Evolutionary conservation across 2,329 filamentous ascomycete species (phyloP), one percentile per base, ranked within the genome.

Genomic region (Neofusicoccum sp.): DNA sequence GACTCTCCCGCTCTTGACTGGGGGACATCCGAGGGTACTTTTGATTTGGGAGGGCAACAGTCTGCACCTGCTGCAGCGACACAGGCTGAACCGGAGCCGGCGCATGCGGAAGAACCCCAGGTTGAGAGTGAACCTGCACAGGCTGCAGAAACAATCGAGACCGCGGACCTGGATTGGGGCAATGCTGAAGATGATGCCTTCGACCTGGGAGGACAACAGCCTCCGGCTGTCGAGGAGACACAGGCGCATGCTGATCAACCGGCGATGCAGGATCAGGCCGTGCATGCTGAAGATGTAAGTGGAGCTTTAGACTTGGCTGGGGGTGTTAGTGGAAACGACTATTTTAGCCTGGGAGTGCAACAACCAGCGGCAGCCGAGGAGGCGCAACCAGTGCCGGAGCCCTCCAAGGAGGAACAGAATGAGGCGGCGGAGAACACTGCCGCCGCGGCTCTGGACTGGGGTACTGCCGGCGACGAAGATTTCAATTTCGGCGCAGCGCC

Each of bases 111-210:
- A 6, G 16, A 6, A 16, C 38, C 28, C 11, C 36, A 34, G 11
- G 11, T 12, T 14, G 51, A 56, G n/a, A 8, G 9, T 11, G 16
- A n/a, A 2, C 4, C 59, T 36, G 36, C 28, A 41, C 26, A 49
- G 14, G 36, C 4, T 8, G 5, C 12, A 26, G 40, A 44, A 8
- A 24, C 48, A 20, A 20, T n/a, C 2, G 8, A 41, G 14, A 2
- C 14, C 7, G 8, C 70, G 7, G 66, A 68, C 1, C 63, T 71
- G 16, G 72, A 75, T 47, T 75, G 73, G 73, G 73, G 73, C 45
- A 68, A 66, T 60, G 63, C 65, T 6, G 71, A 67, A 20, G 70
- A 69, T n/a, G 65, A 69, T 48, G 72, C 70, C n/a, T 71, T 73
- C 43, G 44, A 30, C 30, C 36, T 60, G 7, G 59, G 44, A 33